Evolutionary conservation across 306 rosid species (phyloP).

Genomic region (Begonia peltatifolia): DNA sequence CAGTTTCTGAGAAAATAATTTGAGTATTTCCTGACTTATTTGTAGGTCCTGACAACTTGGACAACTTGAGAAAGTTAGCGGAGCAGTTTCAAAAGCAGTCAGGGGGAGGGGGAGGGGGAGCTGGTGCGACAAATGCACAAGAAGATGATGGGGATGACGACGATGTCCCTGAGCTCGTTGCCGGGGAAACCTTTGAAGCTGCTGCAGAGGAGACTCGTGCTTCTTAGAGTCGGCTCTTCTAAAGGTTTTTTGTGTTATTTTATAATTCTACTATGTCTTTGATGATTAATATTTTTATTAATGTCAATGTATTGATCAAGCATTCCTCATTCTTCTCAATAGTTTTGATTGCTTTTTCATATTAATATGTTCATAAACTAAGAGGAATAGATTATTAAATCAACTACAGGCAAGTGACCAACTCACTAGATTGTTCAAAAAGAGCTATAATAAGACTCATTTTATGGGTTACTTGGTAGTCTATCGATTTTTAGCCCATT

Average conservation of each 20-base stretch:
- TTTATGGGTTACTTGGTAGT: too few relatives aligned
- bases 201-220: slow-evolving; percentile 53
- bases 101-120: slow-evolving; percentile 61
- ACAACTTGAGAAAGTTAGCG: slow-evolving; percentile 76
- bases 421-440: too few relatives aligned
- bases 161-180: slow-evolving; percentile 74
- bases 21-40: not conserved
- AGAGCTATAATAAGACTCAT: too few relatives aligned
- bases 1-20: not conserved
- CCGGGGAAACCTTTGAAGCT: slow-evolving; percentile 76
- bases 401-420: too few relatives aligned
- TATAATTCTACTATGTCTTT: not conserved
- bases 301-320: too few relatives aligned
- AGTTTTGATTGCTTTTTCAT: too few relatives aligned
- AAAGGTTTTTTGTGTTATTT: slow-evolving; percentile 1
- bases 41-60: slow-evolving; percentile 90
- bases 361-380: too few relatives aligned
- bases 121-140: slow-evolving; percentile 21
- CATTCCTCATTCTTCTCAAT: too few relatives aligned
- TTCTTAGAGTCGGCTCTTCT: slow-evolving; percentile 16
- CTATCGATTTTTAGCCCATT: too few relatives aligned
- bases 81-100: slow-evolving; percentile 82
- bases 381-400: too few relatives aligned
- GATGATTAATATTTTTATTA: too few relatives aligned
- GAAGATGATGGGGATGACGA: slow-evolving; percentile 67